A percentile compares a stretch with the other conserved stretches of the same genome.
Conservation (phyloP, 805 yeast species). For the Lipomyces yamanashiensis region DNA sequence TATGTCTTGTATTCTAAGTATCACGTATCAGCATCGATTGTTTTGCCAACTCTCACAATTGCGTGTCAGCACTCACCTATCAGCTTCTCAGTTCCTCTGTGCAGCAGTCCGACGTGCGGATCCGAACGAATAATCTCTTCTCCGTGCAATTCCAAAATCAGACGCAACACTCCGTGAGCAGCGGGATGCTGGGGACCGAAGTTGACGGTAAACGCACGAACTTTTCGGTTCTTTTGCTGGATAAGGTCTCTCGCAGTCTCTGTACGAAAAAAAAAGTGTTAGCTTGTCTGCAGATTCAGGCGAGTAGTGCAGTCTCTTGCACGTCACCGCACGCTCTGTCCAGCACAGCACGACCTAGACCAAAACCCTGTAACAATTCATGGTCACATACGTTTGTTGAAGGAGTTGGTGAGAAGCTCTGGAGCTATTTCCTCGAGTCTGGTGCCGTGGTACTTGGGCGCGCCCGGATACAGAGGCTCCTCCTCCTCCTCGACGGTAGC, state of each 20-base stretch:
- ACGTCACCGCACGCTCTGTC: neutral
- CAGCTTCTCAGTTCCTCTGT: conserved; percentile 87
- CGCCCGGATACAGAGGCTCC: conserved; percentile 10
- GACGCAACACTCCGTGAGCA: conserved; percentile 88
- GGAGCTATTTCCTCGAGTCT: conserved; percentile 23
- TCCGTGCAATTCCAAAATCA: conserved; percentile 84
- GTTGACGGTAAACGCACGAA: conserved; percentile 86
- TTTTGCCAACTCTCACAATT: neutral
- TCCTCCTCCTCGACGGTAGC: conserved; percentile 1
- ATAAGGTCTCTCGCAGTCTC: conserved; percentile 24
- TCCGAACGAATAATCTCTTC: conserved; percentile 86
- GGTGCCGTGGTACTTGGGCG: conserved; percentile 23
- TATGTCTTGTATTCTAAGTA: conserved; percentile 73
- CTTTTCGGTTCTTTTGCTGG: conserved; percentile 48
- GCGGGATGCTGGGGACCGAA: conserved; percentile 96
- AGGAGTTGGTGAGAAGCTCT: conserved; percentile 19
- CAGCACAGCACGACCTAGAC: neutral
- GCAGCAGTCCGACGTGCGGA: conserved; percentile 86
- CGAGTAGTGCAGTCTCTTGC: too few species aligned
- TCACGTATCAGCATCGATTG: neutral
- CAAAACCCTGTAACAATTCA: neutral
- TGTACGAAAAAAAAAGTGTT: neutral
- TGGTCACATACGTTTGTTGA: conserved; percentile 25
- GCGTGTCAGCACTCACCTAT: conserved; percentile 46
- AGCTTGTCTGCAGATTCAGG: neutral